A percentile compares a stretch with the other conserved stretches of the same genome.
Evolutionary conservation across 352 stramenopile genomes (phyloP).

Genomic region (Blastocystis sp.): DNA sequence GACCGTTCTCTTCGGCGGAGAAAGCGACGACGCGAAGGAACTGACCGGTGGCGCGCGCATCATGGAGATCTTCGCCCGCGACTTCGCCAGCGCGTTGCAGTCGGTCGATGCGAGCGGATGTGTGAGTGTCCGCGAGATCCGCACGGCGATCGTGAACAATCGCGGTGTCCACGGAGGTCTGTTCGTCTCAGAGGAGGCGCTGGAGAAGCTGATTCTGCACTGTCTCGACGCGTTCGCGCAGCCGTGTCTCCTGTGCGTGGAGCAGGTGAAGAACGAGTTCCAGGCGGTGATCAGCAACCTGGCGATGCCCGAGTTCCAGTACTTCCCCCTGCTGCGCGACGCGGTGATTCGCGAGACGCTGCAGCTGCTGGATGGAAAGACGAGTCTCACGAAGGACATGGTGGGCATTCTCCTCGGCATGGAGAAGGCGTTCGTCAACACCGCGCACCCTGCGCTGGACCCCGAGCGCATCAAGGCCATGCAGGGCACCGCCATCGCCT

Average conservation of each 20-base stretch:
- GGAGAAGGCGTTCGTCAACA: slow-evolving; percentile 98
- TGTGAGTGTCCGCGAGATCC: slow-evolving; percentile 93
- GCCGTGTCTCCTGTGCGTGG: slow-evolving; percentile 86
- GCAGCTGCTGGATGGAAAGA: slow-evolving; percentile 20
- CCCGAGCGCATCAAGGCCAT: slow-evolving; percentile 61
- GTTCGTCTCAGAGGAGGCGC: slow-evolving; percentile 94
- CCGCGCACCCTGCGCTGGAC: slow-evolving; percentile 89
- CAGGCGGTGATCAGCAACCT: slow-evolving; percentile 63
- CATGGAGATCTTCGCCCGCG: slow-evolving; percentile 94
- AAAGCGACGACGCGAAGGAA: slow-evolving; percentile 76
- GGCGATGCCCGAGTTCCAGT: slow-evolving; percentile 1
- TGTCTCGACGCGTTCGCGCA: slow-evolving; percentile 88
- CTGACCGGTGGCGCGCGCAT: slow-evolving; percentile 90
- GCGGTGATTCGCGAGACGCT: slow-evolving; percentile 20
- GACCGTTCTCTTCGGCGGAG: slow-evolving; percentile 78
- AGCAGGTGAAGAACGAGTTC: slow-evolving; percentile 95
- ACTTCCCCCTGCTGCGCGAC: slow-evolving; percentile 14
- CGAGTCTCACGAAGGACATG: slow-evolving; percentile 74
- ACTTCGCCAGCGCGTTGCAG: slow-evolving; percentile 76
- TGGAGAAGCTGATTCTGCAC: slow-evolving; percentile 89
- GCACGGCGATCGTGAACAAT: slow-evolving; percentile 93
- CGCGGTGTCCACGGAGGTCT: slow-evolving; percentile 88
- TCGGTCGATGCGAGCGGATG: slow-evolving; percentile 84
- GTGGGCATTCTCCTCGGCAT: slow-evolving; percentile 94
- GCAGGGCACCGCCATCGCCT: slow-evolving; percentile 32